Evolutionary conservation across 805 yeast species (phyloP).

Genomic region (Candida namnaoensis): DNA sequence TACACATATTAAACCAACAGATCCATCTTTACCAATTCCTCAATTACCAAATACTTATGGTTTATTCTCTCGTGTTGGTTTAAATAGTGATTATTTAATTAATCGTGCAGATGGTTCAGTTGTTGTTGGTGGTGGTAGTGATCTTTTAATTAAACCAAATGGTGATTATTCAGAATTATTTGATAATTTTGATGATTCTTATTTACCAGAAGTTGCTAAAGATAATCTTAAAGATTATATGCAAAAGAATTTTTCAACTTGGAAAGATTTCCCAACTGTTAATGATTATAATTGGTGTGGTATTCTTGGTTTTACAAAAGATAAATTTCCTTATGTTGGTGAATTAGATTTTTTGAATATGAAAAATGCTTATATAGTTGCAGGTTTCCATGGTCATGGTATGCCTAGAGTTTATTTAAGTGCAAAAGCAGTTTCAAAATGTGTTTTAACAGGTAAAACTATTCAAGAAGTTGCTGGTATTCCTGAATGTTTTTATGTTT

Average conservation of each 20-base stretch:
- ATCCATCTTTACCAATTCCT: constrained; percentile 15
- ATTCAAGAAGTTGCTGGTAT: not conserved
- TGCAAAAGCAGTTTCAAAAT: constrained; percentile 29
- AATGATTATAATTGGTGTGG: constrained; percentile 32
- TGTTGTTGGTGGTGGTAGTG: constrained; percentile 23
- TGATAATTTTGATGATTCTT: constrained; percentile 25
- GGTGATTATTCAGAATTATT: constrained; percentile 14
- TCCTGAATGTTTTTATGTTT: not conserved
- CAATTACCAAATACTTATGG: constrained; percentile 27
- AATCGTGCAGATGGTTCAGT: constrained; percentile 30
- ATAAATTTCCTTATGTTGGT: constrained; percentile 34
- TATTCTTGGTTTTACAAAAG: constrained; percentile 36
- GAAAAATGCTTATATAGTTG: constrained; percentile 26
- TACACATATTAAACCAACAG: constrained; percentile 18
- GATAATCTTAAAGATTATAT: constrained; percentile 21
- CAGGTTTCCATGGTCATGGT: constrained; percentile 45
- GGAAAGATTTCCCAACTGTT: constrained; percentile 20
- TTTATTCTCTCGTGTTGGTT: constrained; percentile 14
- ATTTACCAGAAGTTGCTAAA: constrained; percentile 15
- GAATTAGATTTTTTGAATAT: constrained; percentile 20
- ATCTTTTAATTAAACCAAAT: not conserved
- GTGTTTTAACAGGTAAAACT: constrained; percentile 3
- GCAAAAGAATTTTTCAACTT: constrained; percentile 21
- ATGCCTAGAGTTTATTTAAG: constrained; percentile 36
- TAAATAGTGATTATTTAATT: constrained; percentile 24